Base-by-base conservation (phyloP, 768 basidiomycete species). In the Harrya chromipes region DNA sequence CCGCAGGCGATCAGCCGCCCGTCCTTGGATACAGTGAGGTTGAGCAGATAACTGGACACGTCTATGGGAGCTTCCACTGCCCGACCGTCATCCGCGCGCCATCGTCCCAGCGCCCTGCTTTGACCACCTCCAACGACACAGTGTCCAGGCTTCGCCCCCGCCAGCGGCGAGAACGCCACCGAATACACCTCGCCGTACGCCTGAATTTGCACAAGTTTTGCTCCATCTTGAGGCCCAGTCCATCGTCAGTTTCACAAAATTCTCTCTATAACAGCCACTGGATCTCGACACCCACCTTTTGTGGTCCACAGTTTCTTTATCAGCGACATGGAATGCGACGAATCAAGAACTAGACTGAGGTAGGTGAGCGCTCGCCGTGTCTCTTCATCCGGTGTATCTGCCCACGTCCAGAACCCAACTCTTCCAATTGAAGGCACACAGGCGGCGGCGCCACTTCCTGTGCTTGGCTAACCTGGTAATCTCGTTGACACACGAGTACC, bases 21-120 rank as follows among this genome's bases (percentile, higher is more conserved):
- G 16, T 54, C 49, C 26, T 49, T 49, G 20, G 53, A 54, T 12
- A 54, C 44, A 5, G 33, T 48, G 13, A 47, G 16, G 31, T 45
- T 36, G 33, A 37, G 35, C 39, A 43, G 12, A 34, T 34, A 36
- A 0, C 45, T 29, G n/a, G 19, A 27, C 4, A 35, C 35, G 23
- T 46, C 36, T 40, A 54, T 46, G 26, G 37, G 27, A 39, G 24
- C 26, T 16, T 49, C 53, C 21, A 41, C 27, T 29, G 19, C 39
- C 31, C 40, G 43, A 6, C 49, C 53, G 33, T 46, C 43, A 3
- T 46, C 21, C 35, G 40, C 34, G 13, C 29, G 44, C 53, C 43
- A 54, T 13, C 35, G 44, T 19, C 53, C 40, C 20, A 54, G 20
- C n/a, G 23, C 37, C 44, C 20, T 43, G 34, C 36, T 40, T 17